These are phyloP conservation scores for Achlya hypogyna DNA, from an alignment of 352 stramenopile genomes.

Conservation along the genomic window DNA sequence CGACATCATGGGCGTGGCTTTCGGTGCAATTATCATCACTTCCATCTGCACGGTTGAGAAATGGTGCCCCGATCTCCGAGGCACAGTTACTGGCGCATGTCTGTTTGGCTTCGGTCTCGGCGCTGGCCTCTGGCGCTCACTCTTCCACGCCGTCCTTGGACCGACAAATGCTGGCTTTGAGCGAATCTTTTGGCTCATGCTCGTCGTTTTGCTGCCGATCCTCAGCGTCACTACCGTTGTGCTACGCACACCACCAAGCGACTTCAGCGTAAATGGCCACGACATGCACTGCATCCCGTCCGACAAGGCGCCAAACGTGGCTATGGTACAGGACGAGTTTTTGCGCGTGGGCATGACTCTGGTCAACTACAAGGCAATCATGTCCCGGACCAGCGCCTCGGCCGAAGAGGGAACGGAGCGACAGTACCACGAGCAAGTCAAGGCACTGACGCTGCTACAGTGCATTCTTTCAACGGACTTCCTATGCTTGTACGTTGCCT, in stretches of 20 bases:
- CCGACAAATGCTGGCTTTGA: neutral
- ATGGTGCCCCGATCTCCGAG: conserved; percentile 10
- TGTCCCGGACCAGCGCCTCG: neutral
- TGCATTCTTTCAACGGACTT: conserved; percentile 22
- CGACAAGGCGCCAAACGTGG: neutral
- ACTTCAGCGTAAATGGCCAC: conserved; percentile 6
- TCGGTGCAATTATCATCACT: neutral
- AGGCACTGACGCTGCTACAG: neutral
- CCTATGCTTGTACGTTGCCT: conserved; percentile 17
- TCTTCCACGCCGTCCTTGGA: neutral
- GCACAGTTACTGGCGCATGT: neutral
- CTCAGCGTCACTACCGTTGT: neutral
- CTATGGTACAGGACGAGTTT: conserved; percentile 12
- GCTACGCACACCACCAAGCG: neutral
- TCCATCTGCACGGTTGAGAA: conserved; percentile 2
- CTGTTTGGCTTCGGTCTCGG: conserved; percentile 5
- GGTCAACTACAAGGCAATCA: conserved; percentile 6
- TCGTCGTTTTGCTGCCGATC: neutral
- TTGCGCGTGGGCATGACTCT: conserved; percentile 11
- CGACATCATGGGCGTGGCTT: neutral
- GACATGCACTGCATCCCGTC: conserved; percentile 7
- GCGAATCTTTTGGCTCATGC: neutral
- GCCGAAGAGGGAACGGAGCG: neutral
- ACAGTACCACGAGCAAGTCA: conserved; percentile 16
- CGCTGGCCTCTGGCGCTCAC: neutral